A percentile compares a stretch with the other conserved stretches of the same genome.
phyloP scores from a whole-genome alignment of 2,329 filamentous ascomycete species.

The Phaeosphaeria sp. region DNA sequence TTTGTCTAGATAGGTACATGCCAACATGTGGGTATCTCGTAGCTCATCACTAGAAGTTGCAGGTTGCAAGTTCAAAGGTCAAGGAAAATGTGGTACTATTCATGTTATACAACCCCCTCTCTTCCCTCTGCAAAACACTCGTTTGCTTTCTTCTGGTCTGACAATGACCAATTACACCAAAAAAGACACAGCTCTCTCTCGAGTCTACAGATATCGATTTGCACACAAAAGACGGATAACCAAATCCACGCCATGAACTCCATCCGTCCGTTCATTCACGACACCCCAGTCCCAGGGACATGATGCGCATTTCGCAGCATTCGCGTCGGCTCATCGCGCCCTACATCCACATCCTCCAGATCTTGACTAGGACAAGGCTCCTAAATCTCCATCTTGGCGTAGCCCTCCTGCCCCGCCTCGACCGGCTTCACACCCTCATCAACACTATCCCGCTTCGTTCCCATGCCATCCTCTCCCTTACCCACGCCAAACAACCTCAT shows the following conservation, averaged over 20 bases:
- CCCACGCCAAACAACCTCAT: conserved; percentile 44
- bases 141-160: no score
- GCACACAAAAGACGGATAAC: not conserved
- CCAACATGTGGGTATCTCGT: no score
- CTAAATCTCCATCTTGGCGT: conserved; percentile 44
- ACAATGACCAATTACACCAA: not conserved
- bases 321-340: not conserved
- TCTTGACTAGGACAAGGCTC: not conserved
- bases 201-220: not conserved
- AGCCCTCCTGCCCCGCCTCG: conserved; percentile 42
- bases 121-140: no score
- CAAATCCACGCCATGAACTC: not conserved
- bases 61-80: no score
- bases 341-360: not conserved
- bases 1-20: no score
- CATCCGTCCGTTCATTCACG: no score
- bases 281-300: no score
- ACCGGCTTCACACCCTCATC: conserved; percentile 38
- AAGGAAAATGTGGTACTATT: not conserved
- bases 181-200: not conserved
- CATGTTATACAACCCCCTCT: not conserved
- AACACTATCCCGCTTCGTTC: conserved; percentile 36
- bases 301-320: not conserved
- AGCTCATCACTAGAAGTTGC: no score
- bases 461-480: conserved; percentile 46